A percentile compares a stretch with the other conserved stretches of the same genome.
Conservation (phyloP, 352 stramenopile species). For the Phytophthora vignae region DNA sequence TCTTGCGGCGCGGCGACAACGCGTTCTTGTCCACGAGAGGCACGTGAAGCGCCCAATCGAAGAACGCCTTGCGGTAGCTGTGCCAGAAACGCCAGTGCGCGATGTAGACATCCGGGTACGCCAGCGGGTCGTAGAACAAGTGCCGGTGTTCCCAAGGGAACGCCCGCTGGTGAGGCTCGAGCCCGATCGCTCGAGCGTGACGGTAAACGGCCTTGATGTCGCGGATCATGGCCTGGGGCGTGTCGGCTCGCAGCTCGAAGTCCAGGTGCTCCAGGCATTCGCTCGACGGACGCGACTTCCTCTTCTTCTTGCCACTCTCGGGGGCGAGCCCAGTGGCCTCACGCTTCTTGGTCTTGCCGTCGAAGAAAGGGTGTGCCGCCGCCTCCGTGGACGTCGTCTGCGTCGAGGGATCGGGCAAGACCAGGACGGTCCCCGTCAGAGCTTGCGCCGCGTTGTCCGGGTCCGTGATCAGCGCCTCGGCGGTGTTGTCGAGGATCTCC, state of each 20-base stretch:
- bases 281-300: background rate
- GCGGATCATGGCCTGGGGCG: background rate
- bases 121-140: background rate
- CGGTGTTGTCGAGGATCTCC: background rate
- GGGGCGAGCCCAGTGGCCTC: background rate
- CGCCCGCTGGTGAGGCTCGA: background rate
- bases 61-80: background rate
- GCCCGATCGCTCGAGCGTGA: background rate
- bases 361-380: background rate
- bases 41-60: background rate
- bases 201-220: background rate
- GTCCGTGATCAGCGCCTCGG: background rate
- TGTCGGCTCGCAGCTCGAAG: background rate
- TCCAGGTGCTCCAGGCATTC: background rate
- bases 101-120: background rate
- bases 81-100: background rate
- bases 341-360: background rate
- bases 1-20: background rate
- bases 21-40: background rate
- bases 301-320: background rate
- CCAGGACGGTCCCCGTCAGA: background rate
- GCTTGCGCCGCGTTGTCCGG: background rate
- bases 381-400: background rate
- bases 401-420: background rate
- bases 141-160: background rate